These are phyloP conservation scores for Mucor plumbeus DNA, from an alignment of 371 early-diverging fungal genomes.

Conservation along the genomic window DNA sequence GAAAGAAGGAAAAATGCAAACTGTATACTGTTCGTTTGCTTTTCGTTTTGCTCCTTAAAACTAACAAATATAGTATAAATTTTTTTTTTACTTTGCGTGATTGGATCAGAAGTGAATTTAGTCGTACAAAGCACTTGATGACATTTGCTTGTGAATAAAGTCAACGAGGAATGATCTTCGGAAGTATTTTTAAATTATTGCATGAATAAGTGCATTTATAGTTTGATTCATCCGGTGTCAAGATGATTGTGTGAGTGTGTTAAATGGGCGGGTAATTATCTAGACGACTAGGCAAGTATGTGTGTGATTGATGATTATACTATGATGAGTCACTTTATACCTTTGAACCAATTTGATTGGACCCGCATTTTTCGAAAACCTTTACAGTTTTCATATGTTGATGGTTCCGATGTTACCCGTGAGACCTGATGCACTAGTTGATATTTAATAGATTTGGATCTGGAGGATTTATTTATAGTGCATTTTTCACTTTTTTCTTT, in stretches of 20 bases:
- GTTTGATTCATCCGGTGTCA: constrained; percentile 2
- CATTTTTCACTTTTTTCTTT: background rate
- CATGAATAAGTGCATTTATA: background rate
- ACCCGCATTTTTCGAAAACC: constrained; percentile 5
- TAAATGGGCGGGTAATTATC: background rate
- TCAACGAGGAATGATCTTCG: constrained; percentile 6
- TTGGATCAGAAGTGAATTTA: background rate
- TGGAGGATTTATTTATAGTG: constrained; percentile 6
- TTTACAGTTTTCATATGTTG: constrained; percentile 13
- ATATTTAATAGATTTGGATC: background rate
- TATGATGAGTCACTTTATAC: background rate
- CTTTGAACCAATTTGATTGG: background rate
- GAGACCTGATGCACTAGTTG: background rate
- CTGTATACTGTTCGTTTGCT: background rate
- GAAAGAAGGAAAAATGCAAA: constrained; percentile 3
- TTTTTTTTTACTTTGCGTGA: background rate
- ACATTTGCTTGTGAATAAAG: background rate
- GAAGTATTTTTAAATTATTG: background rate
- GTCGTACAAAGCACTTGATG: background rate
- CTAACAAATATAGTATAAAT: constrained; percentile 6
- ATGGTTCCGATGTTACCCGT: constrained; percentile 17
- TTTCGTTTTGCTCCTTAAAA: background rate
- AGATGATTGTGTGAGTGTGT: background rate
- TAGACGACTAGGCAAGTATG: background rate
- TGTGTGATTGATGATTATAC: background rate